phyloP scores from a whole-genome alignment of 257 asterid species.

The Solanum dulcamara region DNA sequence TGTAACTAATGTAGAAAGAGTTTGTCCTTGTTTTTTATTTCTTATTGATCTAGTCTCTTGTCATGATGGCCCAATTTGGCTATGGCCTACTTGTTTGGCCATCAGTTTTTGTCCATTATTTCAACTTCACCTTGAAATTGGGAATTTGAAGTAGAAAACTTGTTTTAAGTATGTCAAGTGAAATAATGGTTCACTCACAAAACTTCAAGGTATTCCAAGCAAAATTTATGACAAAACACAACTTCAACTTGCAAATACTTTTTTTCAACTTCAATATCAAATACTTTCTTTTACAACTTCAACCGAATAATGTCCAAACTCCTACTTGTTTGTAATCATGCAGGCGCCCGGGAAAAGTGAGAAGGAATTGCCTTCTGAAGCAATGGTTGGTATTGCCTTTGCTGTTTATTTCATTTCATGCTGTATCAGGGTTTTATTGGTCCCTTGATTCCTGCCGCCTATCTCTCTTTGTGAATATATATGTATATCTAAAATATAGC shows the following conservation, averaged over 20 bases:
- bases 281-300: not conserved
- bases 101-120: not conserved
- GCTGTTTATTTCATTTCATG: not conserved
- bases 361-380: slow-evolving; percentile 79
- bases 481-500: not conserved
- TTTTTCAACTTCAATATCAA: not conserved
- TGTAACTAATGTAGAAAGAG: not conserved
- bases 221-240: not conserved
- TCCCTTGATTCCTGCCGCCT: not conserved
- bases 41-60: not conserved
- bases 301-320: slow-evolving; percentile 2
- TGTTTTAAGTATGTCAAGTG: not conserved
- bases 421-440: not conserved
- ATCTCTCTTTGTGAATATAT: not conserved
- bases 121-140: not conserved
- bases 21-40: not conserved
- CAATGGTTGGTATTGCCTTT: slow-evolving; percentile 47
- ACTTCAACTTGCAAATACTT: not conserved
- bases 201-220: not conserved
- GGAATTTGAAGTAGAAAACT: not conserved
- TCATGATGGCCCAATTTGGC: not conserved
- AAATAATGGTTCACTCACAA: not conserved
- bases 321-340: slow-evolving; percentile 11
- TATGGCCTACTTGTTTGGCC: not conserved
- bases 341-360: slow-evolving; percentile 97